These are phyloP conservation scores for Russula sp. DNA, from an alignment of 768 basidiomycete genomes.

Conservation along the genomic window DNA sequence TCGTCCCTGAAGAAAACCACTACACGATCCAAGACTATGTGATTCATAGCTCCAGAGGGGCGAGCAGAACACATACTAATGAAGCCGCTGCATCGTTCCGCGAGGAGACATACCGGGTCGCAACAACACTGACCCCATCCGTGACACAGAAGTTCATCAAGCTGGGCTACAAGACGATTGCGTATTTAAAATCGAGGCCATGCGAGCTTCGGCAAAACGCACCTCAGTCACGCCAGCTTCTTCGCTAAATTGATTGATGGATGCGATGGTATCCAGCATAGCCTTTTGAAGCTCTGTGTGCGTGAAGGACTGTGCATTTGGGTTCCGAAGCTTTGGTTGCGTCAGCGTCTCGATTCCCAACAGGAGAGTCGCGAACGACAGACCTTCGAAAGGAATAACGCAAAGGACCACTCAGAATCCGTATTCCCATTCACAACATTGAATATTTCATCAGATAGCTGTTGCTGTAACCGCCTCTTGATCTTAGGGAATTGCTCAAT, in stretches of 20 bases:
- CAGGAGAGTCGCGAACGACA: not conserved
- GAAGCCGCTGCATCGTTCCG: conserved; percentile 81
- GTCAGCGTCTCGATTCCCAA: not conserved
- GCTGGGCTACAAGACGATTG: conserved; percentile 50
- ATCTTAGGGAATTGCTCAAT: conserved; percentile 77
- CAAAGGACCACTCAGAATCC: conserved; percentile 99
- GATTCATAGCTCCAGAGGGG: not conserved
- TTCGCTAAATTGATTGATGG: conserved; percentile 69
- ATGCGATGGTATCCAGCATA: conserved; percentile 81
- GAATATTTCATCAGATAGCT: conserved; percentile 78
- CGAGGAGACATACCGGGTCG: conserved; percentile 91
- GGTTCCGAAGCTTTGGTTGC: conserved; percentile 59
- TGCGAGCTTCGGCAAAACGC: conserved; percentile 8
- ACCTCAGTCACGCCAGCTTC: conserved; percentile 71
- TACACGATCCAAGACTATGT: conserved; percentile 26
- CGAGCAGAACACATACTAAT: conserved; percentile 5
- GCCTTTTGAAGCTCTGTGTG: conserved; percentile 66
- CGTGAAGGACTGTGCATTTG: conserved; percentile 68
- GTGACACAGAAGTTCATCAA: conserved; percentile 95
- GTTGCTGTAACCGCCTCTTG: conserved; percentile 72
- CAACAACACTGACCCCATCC: conserved; percentile 90
- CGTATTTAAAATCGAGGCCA: not conserved
- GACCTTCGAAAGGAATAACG: conserved; percentile 80
- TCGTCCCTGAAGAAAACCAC: conserved; percentile 95
- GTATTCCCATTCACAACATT: conserved; percentile 89